Base-by-base conservation (phyloP, 1,139 yeast genomes). In the Kurtzmaniella quercitrusa region DNA sequence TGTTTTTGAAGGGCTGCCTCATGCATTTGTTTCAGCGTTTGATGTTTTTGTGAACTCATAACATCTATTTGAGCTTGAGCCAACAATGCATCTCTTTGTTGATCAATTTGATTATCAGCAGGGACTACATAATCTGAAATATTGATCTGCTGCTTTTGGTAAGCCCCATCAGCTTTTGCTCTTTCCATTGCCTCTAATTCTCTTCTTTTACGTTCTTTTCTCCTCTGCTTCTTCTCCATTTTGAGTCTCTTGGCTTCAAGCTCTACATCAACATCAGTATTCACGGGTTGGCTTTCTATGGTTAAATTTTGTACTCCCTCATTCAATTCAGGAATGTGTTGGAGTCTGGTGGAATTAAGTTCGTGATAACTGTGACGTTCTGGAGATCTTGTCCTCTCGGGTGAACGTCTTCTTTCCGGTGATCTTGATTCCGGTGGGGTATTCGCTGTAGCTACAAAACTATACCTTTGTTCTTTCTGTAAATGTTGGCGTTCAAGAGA, bases 251-350 rank as follows among this genome's bases (percentile, higher is more conserved):
- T 19, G n/a, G 18, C 11, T 11, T 36, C 27, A 11, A n/a, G 15
- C 7, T 36, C 38, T 17, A 7, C 33, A 21, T 38, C 25, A 17
- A 8, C 40, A 21, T 23, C 25, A 17, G 18, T 8, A 31, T 14
- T 31, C 18, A 31, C 11, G 5, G 33, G 33, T 3, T 6, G 15
- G 10, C 10, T 27, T 27, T 50, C 45, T 12, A 37, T 19, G 25
- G 16, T 19, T 23, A 25, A 15, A 37, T 15, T 19, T 44, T 5
- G 23, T 11, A 21, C 25, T 8, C 21, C 21, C 25, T 37, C 37
- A 9, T 31, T 31, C 18, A 31, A 31, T 15, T 31, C 36, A 9
- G 36, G 36, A 15, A 31, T 31, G 11, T 31, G 18, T 9, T 14
- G 18, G 4, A 31, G 36, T 17, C 36, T 31, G 31, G 12, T 27